phyloP scores from a whole-genome alignment of 352 stramenopile genomes.

The Phytophthora uliginosa region DNA sequence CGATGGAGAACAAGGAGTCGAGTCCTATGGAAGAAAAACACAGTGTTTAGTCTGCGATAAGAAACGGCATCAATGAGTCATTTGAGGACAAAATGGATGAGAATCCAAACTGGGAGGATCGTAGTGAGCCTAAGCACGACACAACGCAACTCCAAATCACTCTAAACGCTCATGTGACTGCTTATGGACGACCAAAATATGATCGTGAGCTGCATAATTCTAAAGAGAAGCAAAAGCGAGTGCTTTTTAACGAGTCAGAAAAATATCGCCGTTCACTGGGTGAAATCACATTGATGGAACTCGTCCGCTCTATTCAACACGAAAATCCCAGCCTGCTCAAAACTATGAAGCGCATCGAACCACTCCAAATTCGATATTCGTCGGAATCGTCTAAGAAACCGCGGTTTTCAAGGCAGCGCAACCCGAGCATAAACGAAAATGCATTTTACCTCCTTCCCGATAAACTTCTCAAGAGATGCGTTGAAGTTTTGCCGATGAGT shows the following conservation, averaged over 20 bases:
- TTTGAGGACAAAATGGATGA: too few species aligned
- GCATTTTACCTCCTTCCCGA: background rate
- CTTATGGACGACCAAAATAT: background rate
- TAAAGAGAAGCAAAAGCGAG: background rate
- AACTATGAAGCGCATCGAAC: background rate
- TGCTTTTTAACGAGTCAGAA: background rate
- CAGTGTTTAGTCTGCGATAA: too few species aligned
- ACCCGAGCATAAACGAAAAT: background rate
- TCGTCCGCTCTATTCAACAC: background rate
- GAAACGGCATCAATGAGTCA: too few species aligned
- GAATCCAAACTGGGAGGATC: too few species aligned
- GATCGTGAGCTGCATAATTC: background rate
- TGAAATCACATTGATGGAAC: background rate
- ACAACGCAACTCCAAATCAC: background rate
- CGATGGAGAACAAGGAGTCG: too few species aligned
- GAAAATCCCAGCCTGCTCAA: background rate
- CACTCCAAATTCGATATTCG: background rate
- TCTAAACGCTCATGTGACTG: background rate
- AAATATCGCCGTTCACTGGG: background rate
- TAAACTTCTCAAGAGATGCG: background rate
- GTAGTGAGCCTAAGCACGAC: too few species aligned
- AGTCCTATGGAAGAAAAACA: too few species aligned
- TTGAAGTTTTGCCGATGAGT: too few species aligned
- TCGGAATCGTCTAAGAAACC: background rate
- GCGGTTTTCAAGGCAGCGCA: background rate